Evolutionary conservation across 1,284 basidiomycete genomes (phyloP), one percentile per base, ranked within the genome.

Genomic region (Irpex sp.): DNA sequence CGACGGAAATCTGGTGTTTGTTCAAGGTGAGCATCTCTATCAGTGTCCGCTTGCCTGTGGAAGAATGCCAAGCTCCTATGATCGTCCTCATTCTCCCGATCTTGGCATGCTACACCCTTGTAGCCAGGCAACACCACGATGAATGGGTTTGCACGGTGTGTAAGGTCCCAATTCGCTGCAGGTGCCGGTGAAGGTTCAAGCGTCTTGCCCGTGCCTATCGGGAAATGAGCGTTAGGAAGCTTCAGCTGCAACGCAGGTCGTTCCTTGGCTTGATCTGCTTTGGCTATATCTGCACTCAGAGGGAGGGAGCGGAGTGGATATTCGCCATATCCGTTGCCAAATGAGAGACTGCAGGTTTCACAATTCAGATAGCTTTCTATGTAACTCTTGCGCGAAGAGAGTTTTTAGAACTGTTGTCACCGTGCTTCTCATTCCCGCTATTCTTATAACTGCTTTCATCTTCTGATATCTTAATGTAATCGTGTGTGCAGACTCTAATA

Each of bases 1-100:
- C 1, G 87, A 89, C 64, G 77, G 84, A 48, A 78, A 77, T 9
- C 79, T 91, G 38, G 89, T 87, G 0, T 92, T 92, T 68, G 80
- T 88, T 1, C 89, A 92, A 79, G 86, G 90, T 90, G 65, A 65
- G 81, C 73, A 2, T 6, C 37, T 56, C 13, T 17, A 17, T 26
- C 52, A 17, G 51, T 37, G 34, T 61, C 47, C 4, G n/a, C 19
- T 37, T 13, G n/a, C 17, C n/a, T 17, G 7, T 21, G 31, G 13
- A 15, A n/a, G 34, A 11, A 21, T 15, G 11, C 54, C 54, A 56
- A 34, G 49, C 49, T 51, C 49, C 49, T 51, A 51, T 51, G 49
- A 51, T 8, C 15, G 26, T 58, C 8, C 61, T 31, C 21, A 26
- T 59, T 57, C 57, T 48, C 31, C 31, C 48, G 19, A 49, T 51